Evolutionary conservation across 202 grass and related monocot species (phyloP).

Genomic region (Carex arenaria): DNA sequence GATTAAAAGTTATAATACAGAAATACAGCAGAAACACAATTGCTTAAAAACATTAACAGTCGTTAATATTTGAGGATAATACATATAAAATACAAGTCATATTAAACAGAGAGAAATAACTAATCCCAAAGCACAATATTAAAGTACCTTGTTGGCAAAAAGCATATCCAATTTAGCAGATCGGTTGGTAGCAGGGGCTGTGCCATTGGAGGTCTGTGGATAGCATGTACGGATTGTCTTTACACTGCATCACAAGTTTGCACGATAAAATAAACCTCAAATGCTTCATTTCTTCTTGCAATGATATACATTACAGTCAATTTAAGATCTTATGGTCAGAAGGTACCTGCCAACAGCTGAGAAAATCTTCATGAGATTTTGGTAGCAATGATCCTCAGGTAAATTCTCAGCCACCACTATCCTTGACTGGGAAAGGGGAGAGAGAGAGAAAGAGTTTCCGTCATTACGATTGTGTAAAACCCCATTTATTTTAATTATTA

Average conservation of each 20-base stretch:
- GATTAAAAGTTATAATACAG: neutral
- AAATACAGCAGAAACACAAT: neutral
- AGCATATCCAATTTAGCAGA: conserved; percentile 97
- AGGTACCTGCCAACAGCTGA: conserved; percentile 84
- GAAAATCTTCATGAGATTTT: conserved; percentile 98
- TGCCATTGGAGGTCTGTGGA: conserved; percentile 81
- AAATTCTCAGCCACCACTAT: conserved; percentile 98
- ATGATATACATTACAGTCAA: neutral
- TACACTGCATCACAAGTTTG: conserved; percentile 52
- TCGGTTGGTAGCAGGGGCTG: conserved; percentile 69
- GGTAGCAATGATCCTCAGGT: conserved; percentile 98
- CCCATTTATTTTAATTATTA: neutral
- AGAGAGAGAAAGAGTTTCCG: neutral
- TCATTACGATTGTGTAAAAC: neutral
- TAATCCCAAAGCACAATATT: neutral
- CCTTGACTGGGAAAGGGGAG: conserved; percentile 52
- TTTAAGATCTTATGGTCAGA: neutral
- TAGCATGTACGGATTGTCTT: conserved; percentile 98
- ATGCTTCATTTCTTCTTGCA: neutral
- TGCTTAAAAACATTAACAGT: neutral
- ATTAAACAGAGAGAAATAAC: neutral
- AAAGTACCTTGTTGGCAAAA: conserved; percentile 91
- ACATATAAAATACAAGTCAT: neutral
- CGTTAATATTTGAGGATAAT: neutral
- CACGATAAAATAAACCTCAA: neutral